These are phyloP conservation scores for Xylaria castorea DNA, from an alignment of 495 filamentous ascomycete genomes.

Conservation along the genomic window DNA sequence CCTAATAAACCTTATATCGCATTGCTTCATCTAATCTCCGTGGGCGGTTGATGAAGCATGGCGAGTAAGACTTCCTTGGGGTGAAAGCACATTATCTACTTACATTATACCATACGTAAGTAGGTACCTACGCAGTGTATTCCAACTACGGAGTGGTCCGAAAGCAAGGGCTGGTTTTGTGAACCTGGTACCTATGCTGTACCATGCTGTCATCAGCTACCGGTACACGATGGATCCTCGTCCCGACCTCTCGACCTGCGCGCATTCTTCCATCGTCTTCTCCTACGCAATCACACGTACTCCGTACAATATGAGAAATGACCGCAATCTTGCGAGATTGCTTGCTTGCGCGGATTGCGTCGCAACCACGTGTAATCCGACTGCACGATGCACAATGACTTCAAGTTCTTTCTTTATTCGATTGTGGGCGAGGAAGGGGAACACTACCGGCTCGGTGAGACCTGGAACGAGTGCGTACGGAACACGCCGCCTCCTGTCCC, in stretches of 20 bases:
- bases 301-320: slow-evolving; percentile 1
- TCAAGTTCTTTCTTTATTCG: background rate
- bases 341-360: background rate
- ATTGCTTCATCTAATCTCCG: slow-evolving; percentile 11
- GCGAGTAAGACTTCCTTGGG: background rate
- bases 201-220: slow-evolving; percentile 15
- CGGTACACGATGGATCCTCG: slow-evolving; percentile 16
- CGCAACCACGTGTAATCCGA: slow-evolving; percentile 18
- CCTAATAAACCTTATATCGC: background rate
- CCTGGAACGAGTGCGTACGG: background rate
- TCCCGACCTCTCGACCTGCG: background rate
- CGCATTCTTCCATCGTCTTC: background rate
- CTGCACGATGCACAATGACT: slow-evolving; percentile 9
- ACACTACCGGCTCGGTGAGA: background rate
- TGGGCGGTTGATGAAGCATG: slow-evolving; percentile 16
- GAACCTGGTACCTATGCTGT: slow-evolving; percentile 9
- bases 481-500: slow-evolving; percentile 9
- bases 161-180: slow-evolving; percentile 19
- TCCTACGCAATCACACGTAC: background rate
- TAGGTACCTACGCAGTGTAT: background rate
- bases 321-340: slow-evolving; percentile 7
- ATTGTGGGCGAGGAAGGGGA: background rate
- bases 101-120: background rate
- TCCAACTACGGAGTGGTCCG: slow-evolving; percentile 13
- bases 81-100: too few relatives aligned